Percentiles rank a stretch among this genome's conserved stretches.
Conservation (phyloP, 2,329 filamentous ascomycete species). For the Phyllosticta paracitricarpa region DNA sequence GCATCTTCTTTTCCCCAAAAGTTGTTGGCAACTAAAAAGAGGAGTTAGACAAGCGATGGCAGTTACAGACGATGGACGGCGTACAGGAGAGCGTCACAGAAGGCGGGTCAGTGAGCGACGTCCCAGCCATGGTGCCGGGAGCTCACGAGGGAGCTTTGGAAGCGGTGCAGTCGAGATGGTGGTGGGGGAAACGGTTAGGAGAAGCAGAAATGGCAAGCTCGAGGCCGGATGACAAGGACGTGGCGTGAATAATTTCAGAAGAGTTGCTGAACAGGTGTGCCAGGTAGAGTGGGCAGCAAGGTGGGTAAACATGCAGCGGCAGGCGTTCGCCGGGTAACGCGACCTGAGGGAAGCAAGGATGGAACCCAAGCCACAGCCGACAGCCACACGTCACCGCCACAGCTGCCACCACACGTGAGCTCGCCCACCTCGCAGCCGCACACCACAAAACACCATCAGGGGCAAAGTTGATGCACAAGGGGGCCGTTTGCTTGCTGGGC, state of each 20-base stretch:
- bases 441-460: not conserved
- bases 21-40: constrained; percentile 80
- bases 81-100: constrained; percentile 59
- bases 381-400: not conserved
- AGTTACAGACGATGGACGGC: constrained; percentile 22
- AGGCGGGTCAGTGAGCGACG: constrained; percentile 48
- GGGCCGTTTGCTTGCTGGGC: not conserved
- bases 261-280: not conserved
- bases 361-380: not conserved
- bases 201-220: not conserved
- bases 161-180: not conserved
- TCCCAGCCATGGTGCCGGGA: constrained; percentile 46
- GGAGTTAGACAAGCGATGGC: constrained; percentile 25
- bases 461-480: not conserved
- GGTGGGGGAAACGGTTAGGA: not conserved
- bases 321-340: constrained; percentile 9
- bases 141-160: not conserved
- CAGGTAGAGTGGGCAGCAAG: constrained; percentile 1
- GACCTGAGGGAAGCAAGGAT: not conserved
- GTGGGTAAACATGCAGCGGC: constrained; percentile 7
- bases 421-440: not conserved
- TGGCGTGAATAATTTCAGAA: constrained; percentile 4
- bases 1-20: constrained; percentile 99
- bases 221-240: not conserved
- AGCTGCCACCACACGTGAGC: not conserved